phyloP scores from a whole-genome alignment of 2,329 filamentous ascomycete genomes.

The Trichoderma pleuroti region DNA sequence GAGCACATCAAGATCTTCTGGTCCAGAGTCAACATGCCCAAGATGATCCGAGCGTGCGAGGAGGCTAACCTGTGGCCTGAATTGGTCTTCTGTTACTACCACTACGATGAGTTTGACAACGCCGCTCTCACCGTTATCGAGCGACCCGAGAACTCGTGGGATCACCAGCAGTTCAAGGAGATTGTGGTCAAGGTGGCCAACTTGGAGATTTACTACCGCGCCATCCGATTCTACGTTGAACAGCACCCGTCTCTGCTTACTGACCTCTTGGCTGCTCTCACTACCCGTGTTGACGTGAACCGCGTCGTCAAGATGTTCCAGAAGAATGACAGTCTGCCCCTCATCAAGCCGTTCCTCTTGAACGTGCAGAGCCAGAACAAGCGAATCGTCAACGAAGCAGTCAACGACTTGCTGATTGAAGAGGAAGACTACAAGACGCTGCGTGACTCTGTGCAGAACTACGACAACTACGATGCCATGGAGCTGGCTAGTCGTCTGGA shows the following conservation, averaged over 20 bases:
- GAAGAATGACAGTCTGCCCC: conserved; percentile 94
- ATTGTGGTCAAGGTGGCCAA: conserved; percentile 97
- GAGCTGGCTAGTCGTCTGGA: conserved; percentile 89
- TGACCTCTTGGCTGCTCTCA: conserved; percentile 88
- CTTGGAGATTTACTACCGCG: conserved; percentile 97
- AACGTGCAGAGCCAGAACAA: conserved; percentile 98
- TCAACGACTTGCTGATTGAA: conserved; percentile 96
- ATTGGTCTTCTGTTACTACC: conserved; percentile 94
- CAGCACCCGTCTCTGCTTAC: conserved; percentile 94
- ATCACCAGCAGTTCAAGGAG: conserved; percentile 99
- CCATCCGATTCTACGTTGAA: conserved; percentile 94
- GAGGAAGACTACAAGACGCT: conserved; percentile 99
- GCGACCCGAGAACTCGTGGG: conserved; percentile 94
- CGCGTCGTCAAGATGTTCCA: conserved; percentile 99
- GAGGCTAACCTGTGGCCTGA: conserved; percentile 96
- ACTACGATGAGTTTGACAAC: conserved; percentile 98
- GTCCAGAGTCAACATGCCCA: conserved; percentile 95
- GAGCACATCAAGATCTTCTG: conserved; percentile 99
- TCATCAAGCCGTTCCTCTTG: conserved; percentile 98
- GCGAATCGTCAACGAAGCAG: conserved; percentile 94
- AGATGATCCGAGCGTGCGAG: conserved; percentile 91
- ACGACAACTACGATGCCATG: conserved; percentile 97
- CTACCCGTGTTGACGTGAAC: conserved; percentile 94
- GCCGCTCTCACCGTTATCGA: conserved; percentile 97
- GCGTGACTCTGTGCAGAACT: conserved; percentile 95